phyloP scores from a whole-genome alignment of 2,329 filamentous ascomycete species.

The Neofusicoccum laricinum region DNA sequence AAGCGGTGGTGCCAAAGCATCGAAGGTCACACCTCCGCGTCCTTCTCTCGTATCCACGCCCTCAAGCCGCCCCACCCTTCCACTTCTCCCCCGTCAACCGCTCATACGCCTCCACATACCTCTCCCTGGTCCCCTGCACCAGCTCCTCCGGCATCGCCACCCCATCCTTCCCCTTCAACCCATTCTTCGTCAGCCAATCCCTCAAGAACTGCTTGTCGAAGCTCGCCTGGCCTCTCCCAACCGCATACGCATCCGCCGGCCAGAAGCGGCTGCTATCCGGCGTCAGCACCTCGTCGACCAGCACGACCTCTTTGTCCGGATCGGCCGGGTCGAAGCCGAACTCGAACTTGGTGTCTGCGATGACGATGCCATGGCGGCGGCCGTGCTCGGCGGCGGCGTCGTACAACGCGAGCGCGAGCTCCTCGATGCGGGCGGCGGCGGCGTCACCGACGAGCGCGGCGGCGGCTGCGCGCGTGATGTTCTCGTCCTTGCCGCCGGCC shows the following conservation, averaged over 20 bases:
- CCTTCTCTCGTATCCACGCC: no score
- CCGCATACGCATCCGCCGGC: constrained; percentile 68
- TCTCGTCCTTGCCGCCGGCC: constrained; percentile 75
- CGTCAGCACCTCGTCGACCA: constrained; percentile 83
- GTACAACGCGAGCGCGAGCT: constrained; percentile 65
- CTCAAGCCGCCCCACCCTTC: not conserved
- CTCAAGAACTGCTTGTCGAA: constrained; percentile 78
- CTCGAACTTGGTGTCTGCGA: constrained; percentile 76
- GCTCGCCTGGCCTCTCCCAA: constrained; percentile 73
- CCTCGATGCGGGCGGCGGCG: constrained; percentile 64
- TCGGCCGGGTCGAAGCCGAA: constrained; percentile 64
- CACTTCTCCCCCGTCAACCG: constrained; percentile 58
- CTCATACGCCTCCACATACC: constrained; percentile 75
- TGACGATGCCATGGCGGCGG: constrained; percentile 65
- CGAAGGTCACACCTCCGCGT: no score
- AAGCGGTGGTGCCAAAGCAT: no score
- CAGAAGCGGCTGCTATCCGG: constrained; percentile 79
- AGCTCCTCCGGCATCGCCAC: constrained; percentile 73
- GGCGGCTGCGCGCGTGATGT: constrained; percentile 60
- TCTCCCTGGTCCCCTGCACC: constrained; percentile 63
- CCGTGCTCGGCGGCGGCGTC: constrained; percentile 62
- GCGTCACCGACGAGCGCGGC: constrained; percentile 61
- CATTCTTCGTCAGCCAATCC: constrained; percentile 74
- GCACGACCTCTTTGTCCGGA: constrained; percentile 59
- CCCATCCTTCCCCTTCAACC: constrained; percentile 71